Evolutionary conservation across 345 rosid genomes (phyloP).

Genomic region (Hibiscus syriacus): DNA sequence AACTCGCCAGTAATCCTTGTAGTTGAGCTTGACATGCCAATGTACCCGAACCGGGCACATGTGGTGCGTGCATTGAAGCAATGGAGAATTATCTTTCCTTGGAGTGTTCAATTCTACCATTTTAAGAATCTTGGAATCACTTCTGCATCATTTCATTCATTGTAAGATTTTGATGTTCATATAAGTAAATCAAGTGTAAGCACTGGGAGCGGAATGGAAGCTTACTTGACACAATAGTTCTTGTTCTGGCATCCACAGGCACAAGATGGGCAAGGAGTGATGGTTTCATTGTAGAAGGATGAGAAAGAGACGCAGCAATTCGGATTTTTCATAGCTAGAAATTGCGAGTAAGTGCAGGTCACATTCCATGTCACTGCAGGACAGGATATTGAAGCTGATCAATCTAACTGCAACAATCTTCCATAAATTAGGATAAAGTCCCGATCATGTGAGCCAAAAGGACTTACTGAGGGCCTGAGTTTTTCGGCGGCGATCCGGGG

Average conservation of each 20-base stretch:
- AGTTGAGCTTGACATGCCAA: conserved; percentile 78
- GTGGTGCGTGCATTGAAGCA: conserved; percentile 73
- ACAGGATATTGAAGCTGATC: background rate
- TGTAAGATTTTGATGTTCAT: background rate
- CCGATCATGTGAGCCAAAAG: background rate
- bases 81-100: conserved; percentile 45
- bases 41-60: conserved; percentile 81
- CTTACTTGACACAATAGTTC: conserved; percentile 65
- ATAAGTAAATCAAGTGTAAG: background rate
- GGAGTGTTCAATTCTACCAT: conserved; percentile 50
- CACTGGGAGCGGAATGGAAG: background rate
- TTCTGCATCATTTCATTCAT: conserved; percentile 31
- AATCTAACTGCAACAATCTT: background rate
- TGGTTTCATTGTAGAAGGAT: conserved; percentile 77
- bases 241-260: conserved; percentile 81
- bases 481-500: background rate
- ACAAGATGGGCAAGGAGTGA: conserved; percentile 78
- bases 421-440: background rate
- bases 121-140: conserved; percentile 55
- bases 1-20: conserved; percentile 71
- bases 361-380: conserved; percentile 88
- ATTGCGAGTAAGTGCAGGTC: conserved; percentile 85
- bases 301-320: conserved; percentile 84
- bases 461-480: conserved; percentile 3
- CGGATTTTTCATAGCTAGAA: conserved; percentile 67